Evolutionary conservation across 2,329 filamentous ascomycete genomes (phyloP).

Genomic region (Orbilia blumenaviensis): DNA sequence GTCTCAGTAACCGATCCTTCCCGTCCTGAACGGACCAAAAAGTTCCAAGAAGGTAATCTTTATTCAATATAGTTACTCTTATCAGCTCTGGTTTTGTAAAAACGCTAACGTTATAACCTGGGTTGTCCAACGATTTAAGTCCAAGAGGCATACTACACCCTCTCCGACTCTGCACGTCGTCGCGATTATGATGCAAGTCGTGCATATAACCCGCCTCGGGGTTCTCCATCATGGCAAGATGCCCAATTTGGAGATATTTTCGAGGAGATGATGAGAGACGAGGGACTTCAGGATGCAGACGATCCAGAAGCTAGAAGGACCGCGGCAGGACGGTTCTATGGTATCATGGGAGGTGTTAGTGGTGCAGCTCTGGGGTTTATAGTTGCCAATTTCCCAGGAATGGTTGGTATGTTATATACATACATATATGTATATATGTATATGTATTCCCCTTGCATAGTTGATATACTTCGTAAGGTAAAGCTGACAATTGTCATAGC

Average conservation of each 20-base stretch:
- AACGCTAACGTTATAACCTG: neutral
- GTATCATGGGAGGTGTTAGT: conserved; percentile 81
- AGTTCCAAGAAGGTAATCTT: conserved; percentile 89
- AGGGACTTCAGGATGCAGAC: conserved; percentile 79
- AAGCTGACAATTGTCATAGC: conserved; percentile 62
- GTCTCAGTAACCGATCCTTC: conserved; percentile 85
- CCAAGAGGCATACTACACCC: conserved; percentile 81
- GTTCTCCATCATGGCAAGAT: conserved; percentile 64
- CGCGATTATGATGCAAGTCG: conserved; percentile 81
- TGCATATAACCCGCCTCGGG: conserved; percentile 30
- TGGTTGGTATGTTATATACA: conserved; percentile 64
- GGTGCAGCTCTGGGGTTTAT: conserved; percentile 95
- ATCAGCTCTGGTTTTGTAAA: no score
- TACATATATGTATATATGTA: neutral
- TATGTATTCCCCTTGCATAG: no score
- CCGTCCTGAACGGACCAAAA: conserved; percentile 79
- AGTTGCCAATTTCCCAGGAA: conserved; percentile 84
- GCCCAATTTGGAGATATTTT: conserved; percentile 89
- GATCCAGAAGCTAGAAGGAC: conserved; percentile 63
- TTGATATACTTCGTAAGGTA: neutral
- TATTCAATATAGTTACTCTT: no score
- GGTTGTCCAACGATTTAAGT: conserved; percentile 4
- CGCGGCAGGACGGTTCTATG: conserved; percentile 82
- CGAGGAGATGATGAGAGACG: conserved; percentile 87
- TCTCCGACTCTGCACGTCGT: conserved; percentile 80